Evolutionary conservation across 352 stramenopile species (phyloP), one percentile per base, ranked within the genome.

Genomic region (Phytophthora fragariae): DNA sequence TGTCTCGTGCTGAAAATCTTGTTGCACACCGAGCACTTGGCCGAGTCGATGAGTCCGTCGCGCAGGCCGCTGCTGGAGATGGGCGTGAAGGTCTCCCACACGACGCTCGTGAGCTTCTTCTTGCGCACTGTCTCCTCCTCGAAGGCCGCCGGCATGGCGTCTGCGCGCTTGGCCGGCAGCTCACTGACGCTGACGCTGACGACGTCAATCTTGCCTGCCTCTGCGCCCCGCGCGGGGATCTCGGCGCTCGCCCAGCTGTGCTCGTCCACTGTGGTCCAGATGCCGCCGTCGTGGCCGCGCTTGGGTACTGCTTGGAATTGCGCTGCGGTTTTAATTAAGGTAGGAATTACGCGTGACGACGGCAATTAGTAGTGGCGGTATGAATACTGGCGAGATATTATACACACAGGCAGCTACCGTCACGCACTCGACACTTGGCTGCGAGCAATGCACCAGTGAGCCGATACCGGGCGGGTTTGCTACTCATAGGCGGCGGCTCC

Each of bases 1-100:
- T 94, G 87, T n/a, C 87, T 76, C 61, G 87, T 92, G 29, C 85
- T 92, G 66, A 94, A 94, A 31, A 92, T 75, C 65, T 94, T 94
- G 68, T 76, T 83, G 76, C 87, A 94, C 6, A 92, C 73, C 2
- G 76, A 88, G 74, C 87, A 94, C 69, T 92, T 92, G 55, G 87
- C 87, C 47, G 87, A 88, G 63, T 94, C 87, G 21, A 92, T 75
- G 54, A 92, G 65, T 27, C 87, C 87, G 59, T 94, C 86, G 57
- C 84, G 86, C 54, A 89, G 61, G 1, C 85, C 87, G 46, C 71
- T 88, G 72, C 82, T 92, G 31, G 76, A 88, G 50, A 91, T 79
- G 52, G 87, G 87, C 62, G 87, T 91, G 68, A 94, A 94, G 29
- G 85, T 94, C 76, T 94, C 85, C 87, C 87, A 94, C 44, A 94